Percentiles rank a stretch among this genome's conserved stretches.
Evolutionary conservation across 2,329 filamentous ascomycete genomes (phyloP).

Genomic region (Xylariomycetidae sp.): DNA sequence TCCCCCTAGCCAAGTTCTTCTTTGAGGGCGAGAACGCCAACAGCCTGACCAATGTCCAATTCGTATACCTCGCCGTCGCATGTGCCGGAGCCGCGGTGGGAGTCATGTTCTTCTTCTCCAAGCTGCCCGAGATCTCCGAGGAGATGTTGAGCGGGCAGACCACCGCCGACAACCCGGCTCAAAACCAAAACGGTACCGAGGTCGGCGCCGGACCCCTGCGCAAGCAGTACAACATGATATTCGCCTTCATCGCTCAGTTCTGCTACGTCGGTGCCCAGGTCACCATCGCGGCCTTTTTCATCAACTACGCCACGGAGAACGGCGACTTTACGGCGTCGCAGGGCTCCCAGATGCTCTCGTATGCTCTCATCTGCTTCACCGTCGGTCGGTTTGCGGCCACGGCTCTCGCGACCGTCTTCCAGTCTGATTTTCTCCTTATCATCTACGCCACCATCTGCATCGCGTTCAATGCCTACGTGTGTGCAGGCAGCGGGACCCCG

Average conservation of each 20-base stretch:
- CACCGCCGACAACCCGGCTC: slow-evolving; percentile 47
- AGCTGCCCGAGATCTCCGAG: slow-evolving; percentile 40
- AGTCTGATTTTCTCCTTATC: slow-evolving; percentile 44
- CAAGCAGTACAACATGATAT: slow-evolving; percentile 52
- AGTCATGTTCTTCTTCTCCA: slow-evolving; percentile 46
- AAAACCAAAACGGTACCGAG: slow-evolving; percentile 42
- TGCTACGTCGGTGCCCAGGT: slow-evolving; percentile 52
- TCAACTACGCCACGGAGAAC: slow-evolving; percentile 30
- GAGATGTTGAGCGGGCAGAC: slow-evolving; percentile 5
- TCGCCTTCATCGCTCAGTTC: slow-evolving; percentile 50
- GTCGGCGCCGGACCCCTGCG: slow-evolving; percentile 40
- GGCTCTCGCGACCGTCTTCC: slow-evolving; percentile 5
- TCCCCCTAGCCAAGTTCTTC: slow-evolving; percentile 48
- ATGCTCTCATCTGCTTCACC: slow-evolving; percentile 66
- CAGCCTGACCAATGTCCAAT: slow-evolving; percentile 48
- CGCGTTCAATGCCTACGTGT: slow-evolving; percentile 44
- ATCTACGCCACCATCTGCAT: slow-evolving; percentile 67
- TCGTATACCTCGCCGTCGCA: slow-evolving; percentile 53
- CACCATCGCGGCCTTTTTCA: slow-evolving; percentile 41
- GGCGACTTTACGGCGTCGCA: slow-evolving; percentile 40
- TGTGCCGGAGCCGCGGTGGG: slow-evolving; percentile 48
- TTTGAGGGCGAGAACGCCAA: slow-evolving; percentile 43
- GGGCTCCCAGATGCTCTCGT: slow-evolving; percentile 63
- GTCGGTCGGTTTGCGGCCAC: slow-evolving; percentile 59
- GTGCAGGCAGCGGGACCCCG: slow-evolving; percentile 1